These are phyloP conservation scores for Suhomyces guaymorum DNA, from an alignment of 1,139 yeast species.

Conservation along the genomic window DNA sequence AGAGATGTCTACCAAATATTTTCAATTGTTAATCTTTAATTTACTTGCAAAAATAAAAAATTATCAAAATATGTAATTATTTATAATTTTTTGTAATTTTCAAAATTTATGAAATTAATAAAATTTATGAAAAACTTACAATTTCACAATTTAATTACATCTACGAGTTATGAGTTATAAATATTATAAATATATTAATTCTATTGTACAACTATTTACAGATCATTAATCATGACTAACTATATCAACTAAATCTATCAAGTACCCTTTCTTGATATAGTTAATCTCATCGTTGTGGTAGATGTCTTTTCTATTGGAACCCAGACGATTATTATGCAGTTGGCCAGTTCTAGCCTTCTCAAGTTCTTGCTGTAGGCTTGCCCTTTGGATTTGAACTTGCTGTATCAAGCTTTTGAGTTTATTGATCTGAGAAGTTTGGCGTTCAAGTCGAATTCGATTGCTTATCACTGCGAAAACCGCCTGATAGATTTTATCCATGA, in stretches of 20 bases:
- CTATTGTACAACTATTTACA: slow-evolving; percentile 1
- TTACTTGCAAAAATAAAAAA: slow-evolving; percentile 1
- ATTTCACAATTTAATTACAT: too few species aligned
- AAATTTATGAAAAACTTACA: too few species aligned
- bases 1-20: too few species aligned
- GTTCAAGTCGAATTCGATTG: slow-evolving; percentile 1
- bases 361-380: slow-evolving; percentile 15
- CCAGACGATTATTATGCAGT: slow-evolving; percentile 6
- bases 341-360: slow-evolving; percentile 8
- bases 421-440: background rate
- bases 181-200: too few species aligned
- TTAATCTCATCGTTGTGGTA: slow-evolving; percentile 25
- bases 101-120: background rate
- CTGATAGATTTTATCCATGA: slow-evolving; percentile 17
- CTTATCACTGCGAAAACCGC: slow-evolving; percentile 19
- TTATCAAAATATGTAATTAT: background rate
- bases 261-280: slow-evolving; percentile 26
- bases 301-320: slow-evolving; percentile 15
- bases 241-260: slow-evolving; percentile 21
- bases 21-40: too few species aligned
- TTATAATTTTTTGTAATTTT: background rate
- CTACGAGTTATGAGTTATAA: too few species aligned
- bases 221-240: slow-evolving; percentile 1
- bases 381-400: slow-evolving; percentile 13
- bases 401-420: slow-evolving; percentile 13